Evolutionary conservation across 148 eudicot genomes (phyloP), one percentile per base, ranked within the genome.

Genomic region (Rhododendron ferrugineum): DNA sequence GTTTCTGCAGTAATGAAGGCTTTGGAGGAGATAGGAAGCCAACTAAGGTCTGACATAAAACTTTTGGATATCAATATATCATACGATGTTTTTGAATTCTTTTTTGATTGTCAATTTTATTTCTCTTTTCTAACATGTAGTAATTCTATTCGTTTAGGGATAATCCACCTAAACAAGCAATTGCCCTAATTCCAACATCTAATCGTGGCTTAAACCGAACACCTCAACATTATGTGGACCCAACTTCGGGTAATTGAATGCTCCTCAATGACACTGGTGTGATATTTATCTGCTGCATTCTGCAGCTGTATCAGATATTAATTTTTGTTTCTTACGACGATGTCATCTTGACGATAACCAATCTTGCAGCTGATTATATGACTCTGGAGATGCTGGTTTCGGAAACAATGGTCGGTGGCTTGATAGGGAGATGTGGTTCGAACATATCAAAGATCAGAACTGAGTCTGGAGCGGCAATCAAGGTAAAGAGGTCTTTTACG

Each of bases 381-480:
- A 92, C 91, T 40, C 66, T 94, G 88, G 94, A 90, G 86, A 90
- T 96, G 90, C 85, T 93, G 88, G 90, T 96, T 75, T 90, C 98
- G 79, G 98, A 96, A 87, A 84, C 96, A 78, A 89, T 93, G 89
- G 86, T 94, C 73, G 98, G 98, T 88, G 98, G 98, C 81, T 92
- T 96, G 82, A 96, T 96, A 85, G 98, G 98, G 58, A 91, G 93
- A 86, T 86, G 91, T 83, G 98, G 98, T 47, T 95, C 98, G 87
- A 96, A 96, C 88, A 94, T 96, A 44, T 92, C 93, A 66, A 91
- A 96, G 88, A 96, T 96, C 86, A 89, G 98, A 89, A 92, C 68
- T 10, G 98, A 96, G 87, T 92, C 98, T 83, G 98, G 98, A 83
- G 98, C 98, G 32, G 91, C 91, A 90, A 93, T 96, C 68, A 96